phyloP scores from a whole-genome alignment of 2,329 filamentous ascomycete genomes.

The Lasiodiplodia gonubiensis region DNA sequence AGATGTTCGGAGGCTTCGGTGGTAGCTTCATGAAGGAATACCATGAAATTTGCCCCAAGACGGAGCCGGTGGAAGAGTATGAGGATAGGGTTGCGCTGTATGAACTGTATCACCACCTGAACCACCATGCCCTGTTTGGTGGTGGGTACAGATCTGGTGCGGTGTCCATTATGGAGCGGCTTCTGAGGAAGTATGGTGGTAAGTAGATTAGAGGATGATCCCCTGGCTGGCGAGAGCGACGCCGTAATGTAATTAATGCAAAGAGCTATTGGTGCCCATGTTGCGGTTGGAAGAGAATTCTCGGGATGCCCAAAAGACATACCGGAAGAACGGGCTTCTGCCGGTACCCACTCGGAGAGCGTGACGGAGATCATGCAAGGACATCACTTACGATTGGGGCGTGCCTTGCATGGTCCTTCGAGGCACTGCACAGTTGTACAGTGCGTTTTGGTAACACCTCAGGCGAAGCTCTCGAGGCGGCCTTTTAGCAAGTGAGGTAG shows the following conservation, averaged over 20 bases:
- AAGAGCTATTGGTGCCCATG: too few species aligned
- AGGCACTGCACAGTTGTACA: background rate
- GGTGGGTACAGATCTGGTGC: constrained; percentile 78
- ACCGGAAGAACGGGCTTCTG: background rate
- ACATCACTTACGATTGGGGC: background rate
- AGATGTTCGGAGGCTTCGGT: constrained; percentile 92
- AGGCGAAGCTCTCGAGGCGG: background rate
- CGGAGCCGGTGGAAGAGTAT: constrained; percentile 81
- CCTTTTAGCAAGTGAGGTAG: background rate
- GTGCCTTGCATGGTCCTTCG: background rate
- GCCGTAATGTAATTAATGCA: too few species aligned
- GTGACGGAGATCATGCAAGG: background rate
- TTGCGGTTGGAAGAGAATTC: too few species aligned
- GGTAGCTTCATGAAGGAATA: constrained; percentile 77
- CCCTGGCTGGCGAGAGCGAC: too few species aligned
- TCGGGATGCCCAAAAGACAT: too few species aligned
- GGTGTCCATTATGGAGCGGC: constrained; percentile 75
- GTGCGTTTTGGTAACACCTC: background rate
- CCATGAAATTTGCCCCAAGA: constrained; percentile 73
- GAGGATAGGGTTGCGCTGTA: constrained; percentile 83
- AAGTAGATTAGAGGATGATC: background rate
- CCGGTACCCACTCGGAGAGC: background rate
- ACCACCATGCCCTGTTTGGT: constrained; percentile 86
- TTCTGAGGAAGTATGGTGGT: constrained; percentile 70
- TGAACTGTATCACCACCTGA: constrained; percentile 89